A percentile compares a stretch with the other conserved stretches of the same genome.
Conservation (phyloP, 208 protist species). For the Acanthamoeba triangularis region DNA sequence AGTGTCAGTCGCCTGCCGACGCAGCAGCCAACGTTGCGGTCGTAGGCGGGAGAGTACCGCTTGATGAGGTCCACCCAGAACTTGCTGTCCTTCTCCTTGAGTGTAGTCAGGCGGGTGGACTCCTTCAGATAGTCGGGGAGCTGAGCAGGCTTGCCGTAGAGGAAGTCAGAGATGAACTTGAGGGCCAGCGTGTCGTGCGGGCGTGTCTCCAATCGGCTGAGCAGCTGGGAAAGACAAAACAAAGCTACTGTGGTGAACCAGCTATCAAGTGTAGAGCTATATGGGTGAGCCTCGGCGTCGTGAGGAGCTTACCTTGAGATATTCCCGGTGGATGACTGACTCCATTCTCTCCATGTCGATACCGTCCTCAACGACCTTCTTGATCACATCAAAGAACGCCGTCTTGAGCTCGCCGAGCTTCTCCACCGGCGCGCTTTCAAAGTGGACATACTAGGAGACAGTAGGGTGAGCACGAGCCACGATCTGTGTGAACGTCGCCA, state of each 20-base stretch:
- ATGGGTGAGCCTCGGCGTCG: too few species aligned
- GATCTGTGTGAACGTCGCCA: background rate
- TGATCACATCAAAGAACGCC: conserved; percentile 75
- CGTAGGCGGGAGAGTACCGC: background rate
- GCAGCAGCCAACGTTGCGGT: too few species aligned
- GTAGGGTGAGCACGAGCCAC: background rate
- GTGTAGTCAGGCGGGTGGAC: background rate
- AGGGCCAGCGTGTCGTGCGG: conserved; percentile 70
- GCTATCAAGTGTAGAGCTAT: too few species aligned
- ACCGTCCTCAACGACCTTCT: conserved; percentile 57
- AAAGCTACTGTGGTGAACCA: background rate
- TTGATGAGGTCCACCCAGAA: conserved; percentile 79
- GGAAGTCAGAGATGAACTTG: conserved; percentile 76
- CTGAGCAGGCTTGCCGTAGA: conserved; percentile 69
- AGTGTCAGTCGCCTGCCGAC: background rate
- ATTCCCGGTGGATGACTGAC: conserved; percentile 61
- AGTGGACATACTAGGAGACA: conserved; percentile 13
- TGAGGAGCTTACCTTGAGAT: conserved; percentile 23
- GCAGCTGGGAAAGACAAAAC: background rate
- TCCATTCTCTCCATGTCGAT: conserved; percentile 81
- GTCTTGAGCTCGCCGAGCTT: conserved; percentile 73
- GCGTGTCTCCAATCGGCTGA: conserved; percentile 62
- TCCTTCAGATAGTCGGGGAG: conserved; percentile 27
- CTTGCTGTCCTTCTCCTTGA: conserved; percentile 45
- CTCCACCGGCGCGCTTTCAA: conserved; percentile 56